Percentiles rank a stretch among this genome's conserved stretches.
These are phyloP conservation scores for Teratosphaeria zuluensis DNA, from an alignment of 2,329 filamentous ascomycete species.

Conservation along the genomic window DNA sequence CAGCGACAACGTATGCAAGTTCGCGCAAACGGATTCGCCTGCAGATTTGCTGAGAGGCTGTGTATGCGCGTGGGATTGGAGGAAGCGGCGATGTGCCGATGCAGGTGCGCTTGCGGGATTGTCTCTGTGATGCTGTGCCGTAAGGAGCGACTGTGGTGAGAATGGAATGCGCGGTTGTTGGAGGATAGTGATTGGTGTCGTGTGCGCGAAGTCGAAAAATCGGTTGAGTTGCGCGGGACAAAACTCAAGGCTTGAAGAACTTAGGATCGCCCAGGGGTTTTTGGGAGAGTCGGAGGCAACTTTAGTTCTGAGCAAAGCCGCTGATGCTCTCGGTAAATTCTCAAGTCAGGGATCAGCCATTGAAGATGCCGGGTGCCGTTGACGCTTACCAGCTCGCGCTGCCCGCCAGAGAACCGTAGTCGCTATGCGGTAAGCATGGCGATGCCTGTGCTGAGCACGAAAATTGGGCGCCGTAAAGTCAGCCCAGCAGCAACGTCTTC, in stretches of 20 bases:
- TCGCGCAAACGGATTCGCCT: neutral
- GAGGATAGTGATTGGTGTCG: neutral
- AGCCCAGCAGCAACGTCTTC: neutral
- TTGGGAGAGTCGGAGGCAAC: neutral
- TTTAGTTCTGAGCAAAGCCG: neutral
- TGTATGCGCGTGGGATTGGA: neutral
- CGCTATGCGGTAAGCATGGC: neutral
- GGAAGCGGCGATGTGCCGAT: conserved; percentile 1
- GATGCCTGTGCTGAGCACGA: neutral
- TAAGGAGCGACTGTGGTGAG: conserved; percentile 9
- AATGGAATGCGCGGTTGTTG: neutral
- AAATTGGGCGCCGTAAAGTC: neutral
- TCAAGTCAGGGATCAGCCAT: neutral
- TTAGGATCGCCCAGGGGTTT: neutral
- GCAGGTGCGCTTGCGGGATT: neutral
- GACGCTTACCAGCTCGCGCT: neutral
- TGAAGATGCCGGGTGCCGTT: neutral
- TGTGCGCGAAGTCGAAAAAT: neutral
- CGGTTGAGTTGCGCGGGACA: neutral
- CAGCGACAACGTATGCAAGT: conserved; percentile 1
- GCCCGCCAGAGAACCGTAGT: neutral
- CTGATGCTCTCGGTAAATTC: neutral
- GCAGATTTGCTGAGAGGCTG: conserved; percentile 1
- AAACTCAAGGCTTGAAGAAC: neutral
- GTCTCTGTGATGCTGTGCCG: neutral